phyloP scores from a whole-genome alignment of 768 basidiomycete species.

The Cantharellus anzutake region DNA sequence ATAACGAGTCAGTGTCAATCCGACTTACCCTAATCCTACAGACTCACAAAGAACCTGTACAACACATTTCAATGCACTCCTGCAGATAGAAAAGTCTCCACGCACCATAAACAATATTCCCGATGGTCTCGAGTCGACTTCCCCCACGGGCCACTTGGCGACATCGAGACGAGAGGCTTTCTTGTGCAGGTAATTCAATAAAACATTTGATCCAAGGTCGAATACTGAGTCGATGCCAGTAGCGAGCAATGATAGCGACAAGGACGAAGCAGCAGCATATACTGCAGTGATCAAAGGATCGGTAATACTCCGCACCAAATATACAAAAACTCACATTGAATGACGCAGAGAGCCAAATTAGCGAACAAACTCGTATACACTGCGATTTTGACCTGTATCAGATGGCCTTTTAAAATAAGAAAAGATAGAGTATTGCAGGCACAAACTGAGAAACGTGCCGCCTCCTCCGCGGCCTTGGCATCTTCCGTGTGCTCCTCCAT shows the following conservation, averaged over 20 bases:
- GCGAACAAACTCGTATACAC: conserved; percentile 64
- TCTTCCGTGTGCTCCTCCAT: conserved; percentile 81
- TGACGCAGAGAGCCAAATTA: conserved; percentile 50
- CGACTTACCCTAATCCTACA: conserved; percentile 28
- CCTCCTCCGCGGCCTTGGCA: conserved; percentile 49
- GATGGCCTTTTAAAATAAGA: background rate
- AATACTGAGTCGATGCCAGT: conserved; percentile 79
- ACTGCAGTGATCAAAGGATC: conserved; percentile 25
- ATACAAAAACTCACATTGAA: conserved; percentile 36
- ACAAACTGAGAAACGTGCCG: conserved; percentile 42
- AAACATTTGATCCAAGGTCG: conserved; percentile 64
- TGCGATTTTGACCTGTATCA: conserved; percentile 62
- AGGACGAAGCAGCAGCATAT: conserved; percentile 76
- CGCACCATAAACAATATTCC: conserved; percentile 69
- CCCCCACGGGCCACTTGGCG: conserved; percentile 90
- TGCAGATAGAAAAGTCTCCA: no score
- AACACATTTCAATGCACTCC: background rate
- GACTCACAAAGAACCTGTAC: no score
- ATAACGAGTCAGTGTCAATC: conserved; percentile 6
- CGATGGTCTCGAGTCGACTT: conserved; percentile 75
- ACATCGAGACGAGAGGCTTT: conserved; percentile 51
- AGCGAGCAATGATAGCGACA: conserved; percentile 72
- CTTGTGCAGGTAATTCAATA: conserved; percentile 63
- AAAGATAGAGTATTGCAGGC: background rate
- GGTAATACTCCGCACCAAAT: background rate